These are phyloP conservation scores for slime mould (Dictyostelium discoideum) DNA, from an alignment of 78 protist species.

Conservation along the genomic window dicty_2.7 NC_007089.4:2987001-2987500, in stretches of 20 bases:
- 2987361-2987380: slow-evolving; percentile 66
- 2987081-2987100: slow-evolving; percentile 78
- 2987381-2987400: slow-evolving; percentile 38
- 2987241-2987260: slow-evolving; percentile 63
- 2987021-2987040: slow-evolving; percentile 54
- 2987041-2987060: slow-evolving; percentile 33
- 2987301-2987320: slow-evolving; percentile 67
- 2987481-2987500: slow-evolving; percentile 20
- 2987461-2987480: slow-evolving; percentile 52
- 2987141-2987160: slow-evolving; percentile 51
- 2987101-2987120: slow-evolving; percentile 73
- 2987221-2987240: slow-evolving; percentile 23
- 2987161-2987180: slow-evolving; percentile 74
- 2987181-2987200: slow-evolving; percentile 47
- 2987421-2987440: slow-evolving; percentile 36
- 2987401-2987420: slow-evolving; percentile 59
- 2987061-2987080: slow-evolving; percentile 27
- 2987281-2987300: slow-evolving; percentile 62
- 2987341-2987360: slow-evolving; percentile 65
- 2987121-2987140: slow-evolving; percentile 64
- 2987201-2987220: slow-evolving; percentile 14
- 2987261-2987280: slow-evolving; percentile 71
- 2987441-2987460: slow-evolving; percentile 68
- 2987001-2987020: slow-evolving; percentile 68
- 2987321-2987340: slow-evolving; percentile 64